These are phyloP conservation scores for Hypocrella siamensis DNA, from an alignment of 2,329 filamentous ascomycete genomes.

Conservation along the genomic window DNA sequence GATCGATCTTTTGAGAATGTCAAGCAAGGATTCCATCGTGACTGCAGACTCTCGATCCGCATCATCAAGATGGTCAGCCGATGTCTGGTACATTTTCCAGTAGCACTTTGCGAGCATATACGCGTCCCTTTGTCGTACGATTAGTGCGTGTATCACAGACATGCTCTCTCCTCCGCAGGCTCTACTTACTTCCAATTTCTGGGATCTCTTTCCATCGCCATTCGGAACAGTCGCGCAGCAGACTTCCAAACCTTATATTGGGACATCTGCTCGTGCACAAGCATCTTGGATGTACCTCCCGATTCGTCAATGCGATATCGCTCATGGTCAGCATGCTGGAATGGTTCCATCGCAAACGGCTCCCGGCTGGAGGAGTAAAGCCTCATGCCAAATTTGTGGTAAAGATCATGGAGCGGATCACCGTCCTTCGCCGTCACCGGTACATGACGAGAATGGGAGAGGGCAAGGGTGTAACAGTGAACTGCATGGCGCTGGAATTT, in stretches of 20 bases:
- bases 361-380: constrained; percentile 46
- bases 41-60: constrained; percentile 21
- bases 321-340: constrained; percentile 39
- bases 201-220: constrained; percentile 37
- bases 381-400: constrained; percentile 44
- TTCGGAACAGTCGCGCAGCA: constrained; percentile 38
- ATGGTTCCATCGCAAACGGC: constrained; percentile 47
- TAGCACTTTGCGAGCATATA: constrained; percentile 48
- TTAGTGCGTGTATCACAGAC: constrained; percentile 1
- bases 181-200: constrained; percentile 39
- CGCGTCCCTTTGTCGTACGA: constrained; percentile 27
- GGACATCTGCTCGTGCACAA: constrained; percentile 38
- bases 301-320: constrained; percentile 38
- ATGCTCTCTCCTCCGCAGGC: background rate
- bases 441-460: constrained; percentile 36
- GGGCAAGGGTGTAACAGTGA: constrained; percentile 55
- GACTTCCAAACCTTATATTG: constrained; percentile 48
- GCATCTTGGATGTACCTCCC: constrained; percentile 34
- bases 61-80: constrained; percentile 24
- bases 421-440: constrained; percentile 28
- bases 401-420: constrained; percentile 40
- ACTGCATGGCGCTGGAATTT: constrained; percentile 66
- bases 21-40: constrained; percentile 24
- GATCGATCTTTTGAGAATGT: constrained; percentile 33
- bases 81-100: constrained; percentile 47